These are phyloP conservation scores for Straminergon stramineum DNA, from an alignment of 225 moss, liverwort and hornwort species.

Conservation along the genomic window DNA sequence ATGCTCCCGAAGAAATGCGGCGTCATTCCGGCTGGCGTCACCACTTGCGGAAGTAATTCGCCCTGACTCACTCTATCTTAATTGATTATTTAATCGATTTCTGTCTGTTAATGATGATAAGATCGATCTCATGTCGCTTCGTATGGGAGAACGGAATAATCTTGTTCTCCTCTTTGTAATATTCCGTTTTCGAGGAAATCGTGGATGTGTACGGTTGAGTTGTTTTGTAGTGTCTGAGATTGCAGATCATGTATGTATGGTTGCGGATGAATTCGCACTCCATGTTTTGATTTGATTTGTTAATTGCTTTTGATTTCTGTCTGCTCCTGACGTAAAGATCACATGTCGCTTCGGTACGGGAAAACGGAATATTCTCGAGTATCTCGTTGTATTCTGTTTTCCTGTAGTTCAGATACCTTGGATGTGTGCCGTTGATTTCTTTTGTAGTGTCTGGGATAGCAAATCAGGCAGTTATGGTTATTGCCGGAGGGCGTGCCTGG, in stretches of 20 bases:
- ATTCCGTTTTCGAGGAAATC: background rate
- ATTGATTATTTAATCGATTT: background rate
- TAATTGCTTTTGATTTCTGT: background rate
- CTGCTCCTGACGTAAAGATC: background rate
- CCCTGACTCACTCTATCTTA: background rate
- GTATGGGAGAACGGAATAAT: background rate
- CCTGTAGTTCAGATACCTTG: background rate
- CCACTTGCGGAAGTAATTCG: background rate
- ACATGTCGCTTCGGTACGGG: background rate
- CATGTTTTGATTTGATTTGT: background rate
- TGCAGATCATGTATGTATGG: background rate
- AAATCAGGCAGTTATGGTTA: background rate
- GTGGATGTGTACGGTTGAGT: background rate
- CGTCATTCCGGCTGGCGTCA: background rate
- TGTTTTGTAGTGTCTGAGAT: background rate
- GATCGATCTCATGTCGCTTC: background rate
- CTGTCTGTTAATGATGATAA: background rate
- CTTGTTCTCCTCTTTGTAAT: background rate
- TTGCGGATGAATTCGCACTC: background rate
- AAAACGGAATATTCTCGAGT: background rate
- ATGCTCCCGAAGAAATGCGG: slow-evolving; percentile 25
- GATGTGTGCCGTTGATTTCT: background rate
- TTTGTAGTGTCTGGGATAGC: background rate
- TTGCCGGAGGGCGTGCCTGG: background rate
- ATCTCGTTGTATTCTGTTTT: background rate